Percentiles rank a stretch among this genome's conserved stretches.
Evolutionary conservation across 2,329 filamentous ascomycete species (phyloP).

Genomic region (Fusarium tricinctum): DNA sequence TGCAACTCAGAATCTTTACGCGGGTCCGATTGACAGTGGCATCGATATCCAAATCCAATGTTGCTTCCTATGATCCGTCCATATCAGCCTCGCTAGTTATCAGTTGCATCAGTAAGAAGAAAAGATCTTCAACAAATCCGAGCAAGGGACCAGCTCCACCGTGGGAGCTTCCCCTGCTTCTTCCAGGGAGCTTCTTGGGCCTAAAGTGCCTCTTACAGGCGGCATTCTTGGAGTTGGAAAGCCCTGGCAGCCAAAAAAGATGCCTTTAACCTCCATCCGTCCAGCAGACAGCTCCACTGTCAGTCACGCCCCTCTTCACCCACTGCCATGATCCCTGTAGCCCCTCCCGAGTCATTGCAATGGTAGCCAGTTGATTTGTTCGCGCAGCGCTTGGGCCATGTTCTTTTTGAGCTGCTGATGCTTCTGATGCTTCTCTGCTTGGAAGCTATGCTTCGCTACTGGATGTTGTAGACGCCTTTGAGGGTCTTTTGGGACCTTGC

Average conservation of each 20-base stretch:
- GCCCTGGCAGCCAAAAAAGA: slow-evolving; percentile 23
- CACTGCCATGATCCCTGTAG: slow-evolving; percentile 43
- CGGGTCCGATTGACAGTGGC: background rate
- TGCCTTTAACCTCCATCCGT: slow-evolving; percentile 42
- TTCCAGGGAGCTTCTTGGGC: slow-evolving; percentile 44
- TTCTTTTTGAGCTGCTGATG: slow-evolving; percentile 44
- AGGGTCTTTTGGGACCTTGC: slow-evolving; percentile 7
- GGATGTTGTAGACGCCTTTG: slow-evolving; percentile 20
- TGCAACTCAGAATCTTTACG: background rate
- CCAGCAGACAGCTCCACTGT: slow-evolving; percentile 38
- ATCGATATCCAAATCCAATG: background rate
- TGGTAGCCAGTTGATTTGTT: slow-evolving; percentile 52
- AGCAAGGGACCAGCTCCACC: slow-evolving; percentile 46
- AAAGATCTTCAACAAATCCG: slow-evolving; percentile 44
- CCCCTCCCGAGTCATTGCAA: slow-evolving; percentile 52
- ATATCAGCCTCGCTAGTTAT: slow-evolving; percentile 3
- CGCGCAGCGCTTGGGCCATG: slow-evolving; percentile 46
- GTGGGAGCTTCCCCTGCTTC: slow-evolving; percentile 49
- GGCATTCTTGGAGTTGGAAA: slow-evolving; percentile 24
- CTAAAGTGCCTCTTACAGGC: slow-evolving; percentile 44
- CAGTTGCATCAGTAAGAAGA: slow-evolving; percentile 32
- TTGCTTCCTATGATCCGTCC: background rate
- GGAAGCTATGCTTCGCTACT: slow-evolving; percentile 33
- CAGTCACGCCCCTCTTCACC: slow-evolving; percentile 42
- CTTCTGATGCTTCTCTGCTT: slow-evolving; percentile 42